These are phyloP conservation scores for Fistulifera pelliculosa DNA, from an alignment of 108 stramenopile species.

Conservation along the genomic window DNA sequence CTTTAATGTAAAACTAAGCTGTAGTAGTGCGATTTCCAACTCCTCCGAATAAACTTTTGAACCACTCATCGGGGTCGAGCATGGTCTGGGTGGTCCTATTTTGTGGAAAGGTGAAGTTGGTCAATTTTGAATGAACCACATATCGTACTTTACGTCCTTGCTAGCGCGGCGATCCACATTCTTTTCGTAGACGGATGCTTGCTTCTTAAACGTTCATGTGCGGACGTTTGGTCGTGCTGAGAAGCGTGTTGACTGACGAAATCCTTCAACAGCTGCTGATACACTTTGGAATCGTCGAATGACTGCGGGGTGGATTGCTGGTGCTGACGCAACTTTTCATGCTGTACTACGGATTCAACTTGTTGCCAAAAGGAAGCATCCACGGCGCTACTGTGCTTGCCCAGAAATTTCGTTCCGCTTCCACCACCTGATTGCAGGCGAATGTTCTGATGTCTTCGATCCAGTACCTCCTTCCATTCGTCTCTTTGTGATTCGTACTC, in stretches of 20 bases:
- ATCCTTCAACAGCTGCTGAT: conserved; percentile 88
- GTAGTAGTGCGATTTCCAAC: conserved; percentile 10
- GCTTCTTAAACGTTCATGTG: conserved; percentile 26
- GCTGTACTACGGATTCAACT: conserved; percentile 42
- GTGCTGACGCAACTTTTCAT: conserved; percentile 17
- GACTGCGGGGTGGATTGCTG: neutral
- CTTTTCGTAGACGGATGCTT: conserved; percentile 39
- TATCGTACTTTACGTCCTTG: conserved; percentile 92
- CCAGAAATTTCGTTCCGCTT: no score
- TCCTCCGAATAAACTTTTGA: conserved; percentile 79
- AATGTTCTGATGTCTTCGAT: conserved; percentile 52
- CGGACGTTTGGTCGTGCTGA: conserved; percentile 14
- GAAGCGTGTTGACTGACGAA: conserved; percentile 31
- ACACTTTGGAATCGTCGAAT: conserved; percentile 87
- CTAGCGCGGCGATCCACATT: conserved; percentile 85
- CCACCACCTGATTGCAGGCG: conserved; percentile 32
- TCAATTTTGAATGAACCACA: conserved; percentile 78
- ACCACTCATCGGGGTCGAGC: conserved; percentile 71
- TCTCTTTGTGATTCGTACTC: conserved; percentile 47
- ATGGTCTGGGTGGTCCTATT: conserved; percentile 31
- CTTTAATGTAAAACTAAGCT: no score
- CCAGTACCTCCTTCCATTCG: conserved; percentile 43
- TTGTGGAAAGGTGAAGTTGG: conserved; percentile 91
- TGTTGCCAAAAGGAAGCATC: conserved; percentile 39
- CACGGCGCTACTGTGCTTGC: no score